Conservation (phyloP, 805 yeast species). For the Suhomyces sp. region DNA sequence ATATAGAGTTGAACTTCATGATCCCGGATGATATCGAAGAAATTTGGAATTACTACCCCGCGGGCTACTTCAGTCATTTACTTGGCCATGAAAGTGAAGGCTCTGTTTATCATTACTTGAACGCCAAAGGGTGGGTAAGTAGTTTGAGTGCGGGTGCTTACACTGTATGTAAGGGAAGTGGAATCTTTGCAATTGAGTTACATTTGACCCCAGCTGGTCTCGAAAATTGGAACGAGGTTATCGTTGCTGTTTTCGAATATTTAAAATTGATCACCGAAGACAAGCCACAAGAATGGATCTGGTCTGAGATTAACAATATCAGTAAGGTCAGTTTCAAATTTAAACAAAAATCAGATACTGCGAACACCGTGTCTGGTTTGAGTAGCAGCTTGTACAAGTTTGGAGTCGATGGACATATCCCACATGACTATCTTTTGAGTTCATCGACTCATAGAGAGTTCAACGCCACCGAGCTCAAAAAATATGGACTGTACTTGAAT, state of each 20-base stretch:
- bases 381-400: constrained; percentile 60
- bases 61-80: constrained; percentile 71
- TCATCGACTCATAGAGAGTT: constrained; percentile 56
- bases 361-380: constrained; percentile 68
- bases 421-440: constrained; percentile 63
- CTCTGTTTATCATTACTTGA: constrained; percentile 69
- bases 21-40: constrained; percentile 70
- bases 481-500: constrained; percentile 49
- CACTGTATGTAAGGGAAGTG: constrained; percentile 63
- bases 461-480: constrained; percentile 52
- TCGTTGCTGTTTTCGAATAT: constrained; percentile 67
- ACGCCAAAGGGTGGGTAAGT: constrained; percentile 73
- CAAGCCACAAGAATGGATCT: constrained; percentile 77
- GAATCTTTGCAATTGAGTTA: constrained; percentile 65
- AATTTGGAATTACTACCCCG: constrained; percentile 67
- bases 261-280: constrained; percentile 54
- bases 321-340: constrained; percentile 73
- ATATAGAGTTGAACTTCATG: constrained; percentile 64
- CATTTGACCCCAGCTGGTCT: constrained; percentile 78
- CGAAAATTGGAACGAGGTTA: constrained; percentile 58
- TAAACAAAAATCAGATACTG: constrained; percentile 71
- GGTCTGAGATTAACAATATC: constrained; percentile 70
- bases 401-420: constrained; percentile 41
- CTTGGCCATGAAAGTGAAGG: constrained; percentile 94
- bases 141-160: constrained; percentile 73